phyloP scores from a whole-genome alignment of 768 basidiomycete species.

The Rhizopogon vesiculosus region DNA sequence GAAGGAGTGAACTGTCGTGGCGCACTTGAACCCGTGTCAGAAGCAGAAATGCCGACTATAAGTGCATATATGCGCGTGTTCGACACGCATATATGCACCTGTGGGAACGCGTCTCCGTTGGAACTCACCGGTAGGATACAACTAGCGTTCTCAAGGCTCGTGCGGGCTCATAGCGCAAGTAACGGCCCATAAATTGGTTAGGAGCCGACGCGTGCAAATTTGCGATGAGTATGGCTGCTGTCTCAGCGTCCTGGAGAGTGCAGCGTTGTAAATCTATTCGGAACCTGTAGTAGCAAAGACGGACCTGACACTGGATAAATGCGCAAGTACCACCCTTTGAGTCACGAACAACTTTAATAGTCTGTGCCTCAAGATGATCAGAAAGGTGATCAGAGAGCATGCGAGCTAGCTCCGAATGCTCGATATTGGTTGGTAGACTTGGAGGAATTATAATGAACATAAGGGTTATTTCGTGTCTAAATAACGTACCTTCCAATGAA shows the following conservation, averaged over 20 bases:
- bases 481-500: constrained; percentile 75
- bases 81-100: background rate
- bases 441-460: constrained; percentile 8
- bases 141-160: constrained; percentile 71
- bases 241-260: constrained; percentile 43
- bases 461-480: background rate
- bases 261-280: background rate
- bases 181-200: constrained; percentile 66
- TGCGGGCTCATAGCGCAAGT: constrained; percentile 73
- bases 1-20: background rate
- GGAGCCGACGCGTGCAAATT: constrained; percentile 51
- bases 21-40: background rate
- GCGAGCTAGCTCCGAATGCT: constrained; percentile 55
- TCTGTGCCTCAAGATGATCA: constrained; percentile 58
- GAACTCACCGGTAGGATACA: constrained; percentile 64
- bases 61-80: constrained; percentile 10
- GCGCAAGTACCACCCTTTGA: constrained; percentile 77
- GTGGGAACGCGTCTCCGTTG: background rate
- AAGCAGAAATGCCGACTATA: background rate
- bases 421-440: constrained; percentile 69
- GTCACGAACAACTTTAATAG: constrained; percentile 69
- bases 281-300: constrained; percentile 9
- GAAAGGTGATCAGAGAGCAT: constrained; percentile 66
- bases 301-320: constrained; percentile 81
- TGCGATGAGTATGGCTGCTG: constrained; percentile 56